A percentile compares a stretch with the other conserved stretches of the same genome.
Evolutionary conservation across 352 stramenopile species (phyloP).

Genomic region (Pythium aquatile): DNA sequence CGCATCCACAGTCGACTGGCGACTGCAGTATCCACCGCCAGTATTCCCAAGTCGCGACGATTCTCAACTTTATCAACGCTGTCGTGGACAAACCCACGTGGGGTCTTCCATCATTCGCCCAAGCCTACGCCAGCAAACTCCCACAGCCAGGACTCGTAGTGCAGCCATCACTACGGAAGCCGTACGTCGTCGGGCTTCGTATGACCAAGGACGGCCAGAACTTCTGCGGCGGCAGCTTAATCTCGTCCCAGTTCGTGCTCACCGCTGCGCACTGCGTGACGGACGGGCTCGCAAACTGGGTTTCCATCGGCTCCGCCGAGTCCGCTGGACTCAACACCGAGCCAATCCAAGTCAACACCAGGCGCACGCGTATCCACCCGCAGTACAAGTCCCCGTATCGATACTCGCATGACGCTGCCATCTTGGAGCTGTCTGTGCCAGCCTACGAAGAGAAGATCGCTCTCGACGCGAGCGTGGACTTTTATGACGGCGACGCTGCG

Average conservation of each 20-base stretch:
- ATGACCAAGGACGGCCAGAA: constrained; percentile 32
- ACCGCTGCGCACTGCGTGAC: constrained; percentile 46
- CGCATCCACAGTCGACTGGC: neutral
- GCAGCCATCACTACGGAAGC: neutral
- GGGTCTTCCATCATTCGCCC: neutral
- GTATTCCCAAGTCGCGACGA: constrained; percentile 13
- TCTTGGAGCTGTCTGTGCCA: constrained; percentile 31
- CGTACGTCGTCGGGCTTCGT: constrained; percentile 27
- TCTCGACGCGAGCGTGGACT: constrained; percentile 27
- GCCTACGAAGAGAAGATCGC: constrained; percentile 27
- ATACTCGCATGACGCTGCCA: constrained; percentile 35
- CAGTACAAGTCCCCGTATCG: constrained; percentile 24
- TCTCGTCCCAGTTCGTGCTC: constrained; percentile 39
- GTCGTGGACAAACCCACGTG: constrained; percentile 16
- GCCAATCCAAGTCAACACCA: constrained; percentile 27
- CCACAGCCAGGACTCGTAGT: neutral
- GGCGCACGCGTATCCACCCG: constrained; percentile 27
- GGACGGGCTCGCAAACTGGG: constrained; percentile 29
- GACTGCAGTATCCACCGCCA: neutral
- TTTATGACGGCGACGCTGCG: constrained; percentile 20
- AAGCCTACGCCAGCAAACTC: neutral
- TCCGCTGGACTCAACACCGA: constrained; percentile 28
- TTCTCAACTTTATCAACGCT: constrained; percentile 31
- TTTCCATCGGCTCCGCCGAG: constrained; percentile 29
- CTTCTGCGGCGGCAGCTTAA: constrained; percentile 43